Percentiles rank a stretch among this genome's conserved stretches.
phyloP scores from a whole-genome alignment of 2,329 filamentous ascomycete genomes.

The Pseudocercospora fijiensis region DNA sequence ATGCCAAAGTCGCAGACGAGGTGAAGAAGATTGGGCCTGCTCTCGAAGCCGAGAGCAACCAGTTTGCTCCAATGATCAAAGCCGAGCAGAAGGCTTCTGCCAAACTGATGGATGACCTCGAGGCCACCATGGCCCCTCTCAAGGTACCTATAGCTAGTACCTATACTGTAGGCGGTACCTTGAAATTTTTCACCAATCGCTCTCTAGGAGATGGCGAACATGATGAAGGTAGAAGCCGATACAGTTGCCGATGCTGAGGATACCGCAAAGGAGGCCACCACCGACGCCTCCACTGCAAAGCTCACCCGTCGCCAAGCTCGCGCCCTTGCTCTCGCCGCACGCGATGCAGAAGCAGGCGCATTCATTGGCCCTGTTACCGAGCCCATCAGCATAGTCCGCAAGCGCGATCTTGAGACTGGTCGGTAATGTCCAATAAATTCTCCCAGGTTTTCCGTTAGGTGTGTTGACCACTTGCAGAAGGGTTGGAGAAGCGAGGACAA shows the following conservation, averaged over 20 bases:
- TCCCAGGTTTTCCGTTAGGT: not conserved
- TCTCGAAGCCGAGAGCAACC: not conserved
- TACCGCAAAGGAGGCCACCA: not conserved
- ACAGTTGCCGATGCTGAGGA: not conserved
- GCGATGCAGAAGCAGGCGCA: not conserved
- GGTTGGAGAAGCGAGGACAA: not conserved
- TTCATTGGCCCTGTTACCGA: not conserved
- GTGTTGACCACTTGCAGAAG: not conserved
- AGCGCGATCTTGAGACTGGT: not conserved
- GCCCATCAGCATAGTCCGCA: too few species aligned
- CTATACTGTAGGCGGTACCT: too few species aligned
- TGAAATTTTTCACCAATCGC: too few species aligned
- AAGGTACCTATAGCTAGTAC: too few species aligned
- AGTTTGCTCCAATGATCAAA: not conserved
- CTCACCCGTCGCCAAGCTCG: not conserved
- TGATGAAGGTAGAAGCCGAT: not conserved
- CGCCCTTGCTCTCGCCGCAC: not conserved
- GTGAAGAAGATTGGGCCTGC: not conserved
- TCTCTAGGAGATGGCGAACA: not conserved
- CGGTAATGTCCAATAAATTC: not conserved
- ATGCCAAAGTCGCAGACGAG: not conserved
- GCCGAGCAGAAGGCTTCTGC: not conserved
- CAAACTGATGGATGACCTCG: not conserved
- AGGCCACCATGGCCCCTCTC: not conserved
- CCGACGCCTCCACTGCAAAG: not conserved